Evolutionary conservation across 2,329 filamentous ascomycete species (phyloP).

Genomic region (Epichloe typhina): DNA sequence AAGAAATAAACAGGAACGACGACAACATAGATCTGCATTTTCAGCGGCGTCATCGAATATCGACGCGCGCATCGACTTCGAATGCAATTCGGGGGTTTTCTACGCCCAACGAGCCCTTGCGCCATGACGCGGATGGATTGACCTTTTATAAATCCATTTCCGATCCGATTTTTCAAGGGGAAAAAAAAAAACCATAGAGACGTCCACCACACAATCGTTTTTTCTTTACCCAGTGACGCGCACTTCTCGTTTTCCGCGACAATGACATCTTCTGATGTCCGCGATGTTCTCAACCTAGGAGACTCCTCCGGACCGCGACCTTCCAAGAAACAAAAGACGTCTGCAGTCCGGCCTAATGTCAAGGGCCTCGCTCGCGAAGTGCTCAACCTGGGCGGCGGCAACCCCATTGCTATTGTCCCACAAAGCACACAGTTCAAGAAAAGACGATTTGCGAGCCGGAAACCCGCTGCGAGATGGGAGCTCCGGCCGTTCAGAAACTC

Average conservation of each 20-base stretch:
- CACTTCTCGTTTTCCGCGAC: constrained; percentile 10
- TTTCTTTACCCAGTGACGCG: too few species aligned
- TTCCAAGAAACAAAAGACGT: constrained; percentile 62
- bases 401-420: constrained; percentile 53
- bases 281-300: constrained; percentile 76
- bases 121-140: not conserved
- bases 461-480: constrained; percentile 50
- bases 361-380: constrained; percentile 54
- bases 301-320: constrained; percentile 41
- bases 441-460: constrained; percentile 38
- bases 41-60: not conserved
- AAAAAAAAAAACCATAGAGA: not conserved
- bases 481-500: constrained; percentile 62
- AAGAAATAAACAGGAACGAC: not conserved
- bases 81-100: not conserved
- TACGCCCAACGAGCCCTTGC: not conserved
- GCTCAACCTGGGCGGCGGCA: constrained; percentile 51
- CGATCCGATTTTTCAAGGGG: not conserved
- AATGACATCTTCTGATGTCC: constrained; percentile 69
- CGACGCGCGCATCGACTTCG: not conserved
- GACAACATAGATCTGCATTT: not conserved
- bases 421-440: constrained; percentile 48
- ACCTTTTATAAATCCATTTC: not conserved
- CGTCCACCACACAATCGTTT: too few species aligned
- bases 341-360: constrained; percentile 44